A percentile compares a stretch with the other conserved stretches of the same genome.
Conservation (phyloP, 345 rosid species). For the Psidium friedrichsthalianum region DNA sequence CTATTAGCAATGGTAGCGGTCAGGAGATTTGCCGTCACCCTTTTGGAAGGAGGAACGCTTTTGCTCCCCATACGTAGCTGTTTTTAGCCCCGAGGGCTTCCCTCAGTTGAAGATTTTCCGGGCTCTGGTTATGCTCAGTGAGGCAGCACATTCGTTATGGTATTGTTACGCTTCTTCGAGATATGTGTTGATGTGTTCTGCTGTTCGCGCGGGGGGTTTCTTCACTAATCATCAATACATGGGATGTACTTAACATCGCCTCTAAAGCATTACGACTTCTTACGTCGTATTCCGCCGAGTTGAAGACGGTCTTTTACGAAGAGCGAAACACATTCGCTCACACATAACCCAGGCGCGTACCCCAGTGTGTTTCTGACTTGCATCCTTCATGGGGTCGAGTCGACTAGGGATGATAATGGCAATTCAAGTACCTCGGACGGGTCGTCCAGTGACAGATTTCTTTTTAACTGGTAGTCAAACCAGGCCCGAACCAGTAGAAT, state of each 20-base stretch:
- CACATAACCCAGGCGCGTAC: neutral
- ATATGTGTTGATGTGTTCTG: too few species aligned
- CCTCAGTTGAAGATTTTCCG: neutral
- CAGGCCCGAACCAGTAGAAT: neutral
- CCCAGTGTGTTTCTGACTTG: rapidly evolving
- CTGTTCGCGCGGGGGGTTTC: too few species aligned
- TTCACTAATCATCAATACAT: neutral
- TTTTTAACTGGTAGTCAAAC: neutral
- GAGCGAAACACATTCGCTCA: neutral
- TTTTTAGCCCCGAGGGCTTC: neutral
- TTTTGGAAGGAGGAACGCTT: neutral
- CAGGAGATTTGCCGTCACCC: neutral
- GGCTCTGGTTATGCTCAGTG: neutral
- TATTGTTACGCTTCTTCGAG: too few species aligned
- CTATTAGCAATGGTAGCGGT: neutral
- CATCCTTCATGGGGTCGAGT: neutral
- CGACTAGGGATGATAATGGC: neutral
- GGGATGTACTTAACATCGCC: neutral
- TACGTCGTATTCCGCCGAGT: too few species aligned
- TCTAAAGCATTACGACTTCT: neutral
- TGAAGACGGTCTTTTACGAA: neutral
- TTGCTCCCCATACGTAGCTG: neutral
- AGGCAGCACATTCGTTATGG: too few species aligned
- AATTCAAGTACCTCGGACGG: neutral
- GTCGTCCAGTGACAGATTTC: neutral